Base-by-base conservation (phyloP, 805 yeast genomes). In the Candida ortonii region DNA sequence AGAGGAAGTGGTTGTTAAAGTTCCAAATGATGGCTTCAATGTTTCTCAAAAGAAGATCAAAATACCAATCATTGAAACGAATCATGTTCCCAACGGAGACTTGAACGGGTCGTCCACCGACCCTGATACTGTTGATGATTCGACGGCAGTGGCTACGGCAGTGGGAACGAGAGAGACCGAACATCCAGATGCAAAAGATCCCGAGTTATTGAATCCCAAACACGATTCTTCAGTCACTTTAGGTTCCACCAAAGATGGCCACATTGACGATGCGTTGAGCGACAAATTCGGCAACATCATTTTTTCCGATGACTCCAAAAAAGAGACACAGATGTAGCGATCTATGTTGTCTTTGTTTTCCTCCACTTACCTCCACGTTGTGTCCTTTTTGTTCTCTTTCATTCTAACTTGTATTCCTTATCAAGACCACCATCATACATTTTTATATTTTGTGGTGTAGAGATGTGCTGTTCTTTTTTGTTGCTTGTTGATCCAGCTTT, bases 251-350 rank as follows among this genome's bases (percentile, higher is more conserved):
- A 44, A 38, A 22, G 45, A 45, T 7, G 44, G 47, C 9, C 35
- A 33, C 16, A 39, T 38, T 23, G 52, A 45, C 29, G 49, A 41
- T 24, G 34, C 19, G 26, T 16, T 35, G 6, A 37, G 36, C 25
- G 49, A 49, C 17, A 45, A 53, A 33, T 51, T 47, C 20, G 59
- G 46, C 16, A 53, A 51, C 20, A 15, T 50, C 7, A 39, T 46
- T 16, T 34, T 52, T 11, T 39, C 43, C 11, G 50, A 46, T 36
- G 50, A 49, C 21, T 38, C 46, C 16, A 42, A 42, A 25, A 51
- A 49, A 32, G 53, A 44, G 32, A 47, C 54, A 15, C 56, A 49
- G 31, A 49, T 45, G 48, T 48, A 33, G 19, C 21, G 14, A n/a
- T 12, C 16, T 9, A 14, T 3, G 13, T 20, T 20, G 22, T 8